Percentiles rank a stretch among this genome's conserved stretches.
Evolutionary conservation across 352 stramenopile genomes (phyloP).

Genomic region (Pythium grandisporangium): DNA sequence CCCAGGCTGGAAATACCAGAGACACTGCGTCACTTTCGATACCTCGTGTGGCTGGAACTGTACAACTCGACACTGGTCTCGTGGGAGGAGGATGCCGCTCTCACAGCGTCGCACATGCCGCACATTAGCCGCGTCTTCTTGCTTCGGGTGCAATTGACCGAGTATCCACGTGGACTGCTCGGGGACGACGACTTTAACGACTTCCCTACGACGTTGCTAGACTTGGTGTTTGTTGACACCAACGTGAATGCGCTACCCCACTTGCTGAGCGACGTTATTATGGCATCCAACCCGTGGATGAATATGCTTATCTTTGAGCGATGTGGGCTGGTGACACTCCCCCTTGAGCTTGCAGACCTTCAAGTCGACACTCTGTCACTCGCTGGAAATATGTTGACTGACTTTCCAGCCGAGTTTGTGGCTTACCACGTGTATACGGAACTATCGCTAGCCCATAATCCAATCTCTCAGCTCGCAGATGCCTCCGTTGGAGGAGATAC

Average conservation of each 20-base stretch:
- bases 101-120: not conserved
- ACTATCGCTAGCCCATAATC: not conserved
- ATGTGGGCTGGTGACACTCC: not conserved
- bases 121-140: conserved; percentile 2
- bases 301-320: not conserved
- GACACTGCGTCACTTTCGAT: conserved; percentile 1
- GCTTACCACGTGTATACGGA: not conserved
- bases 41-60: conserved; percentile 10
- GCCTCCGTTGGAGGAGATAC: too few species aligned
- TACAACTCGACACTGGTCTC: conserved; percentile 12
- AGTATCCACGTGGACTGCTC: not conserved
- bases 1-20: conserved; percentile 3
- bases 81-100: conserved; percentile 3
- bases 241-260: not conserved
- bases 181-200: too few species aligned
- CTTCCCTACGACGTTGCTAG: conserved; percentile 2
- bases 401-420: not conserved
- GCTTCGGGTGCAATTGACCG: not conserved
- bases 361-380: not conserved
- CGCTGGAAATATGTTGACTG: not conserved
- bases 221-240: conserved; percentile 1
- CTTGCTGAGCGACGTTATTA: too few species aligned
- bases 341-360: not conserved
- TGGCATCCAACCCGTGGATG: not conserved
- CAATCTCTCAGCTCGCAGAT: not conserved